Percentiles rank a stretch among this genome's conserved stretches.
phyloP scores from a whole-genome alignment of 2,329 filamentous ascomycete species.

The Diaporthe capsici region DNA sequence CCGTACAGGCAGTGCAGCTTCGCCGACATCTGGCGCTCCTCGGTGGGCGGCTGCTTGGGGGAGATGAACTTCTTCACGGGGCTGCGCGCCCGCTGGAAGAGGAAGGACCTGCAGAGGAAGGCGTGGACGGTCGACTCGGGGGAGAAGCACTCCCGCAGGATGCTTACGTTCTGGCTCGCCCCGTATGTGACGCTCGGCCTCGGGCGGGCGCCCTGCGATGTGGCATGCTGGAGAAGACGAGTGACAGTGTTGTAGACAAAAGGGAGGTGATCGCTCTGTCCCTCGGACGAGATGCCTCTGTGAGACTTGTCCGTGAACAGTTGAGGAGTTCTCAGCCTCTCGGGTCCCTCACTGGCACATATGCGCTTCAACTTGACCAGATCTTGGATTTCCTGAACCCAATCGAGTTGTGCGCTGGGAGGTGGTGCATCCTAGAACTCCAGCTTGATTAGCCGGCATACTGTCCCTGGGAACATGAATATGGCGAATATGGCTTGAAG shows the following conservation, averaged over 20 bases:
- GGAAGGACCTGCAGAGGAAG: constrained; percentile 74
- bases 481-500: neutral
- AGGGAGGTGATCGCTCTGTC: constrained; percentile 54
- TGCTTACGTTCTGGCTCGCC: constrained; percentile 61
- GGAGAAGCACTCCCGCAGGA: constrained; percentile 62
- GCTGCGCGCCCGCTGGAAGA: constrained; percentile 71
- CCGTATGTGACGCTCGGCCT: constrained; percentile 54
- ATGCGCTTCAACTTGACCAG: constrained; percentile 60
- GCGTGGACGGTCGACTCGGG: constrained; percentile 66
- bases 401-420: constrained; percentile 24
- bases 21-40: constrained; percentile 74
- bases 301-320: constrained; percentile 42
- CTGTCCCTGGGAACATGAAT: neutral
- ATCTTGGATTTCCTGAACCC: constrained; percentile 57
- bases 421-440: constrained; percentile 33
- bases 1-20: constrained; percentile 80
- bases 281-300: constrained; percentile 47
- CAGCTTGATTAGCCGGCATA: neutral
- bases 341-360: constrained; percentile 52
- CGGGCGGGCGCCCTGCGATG: constrained; percentile 51
- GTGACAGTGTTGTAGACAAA: constrained; percentile 64
- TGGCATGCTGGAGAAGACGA: constrained; percentile 61
- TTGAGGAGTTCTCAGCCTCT: constrained; percentile 55
- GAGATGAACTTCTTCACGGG: constrained; percentile 32
- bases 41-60: constrained; percentile 49